Evolutionary conservation across 2,329 filamentous ascomycete species (phyloP), one percentile per base, ranked within the genome.

Genomic region (Dryadomyces quercus-mongolicae): DNA sequence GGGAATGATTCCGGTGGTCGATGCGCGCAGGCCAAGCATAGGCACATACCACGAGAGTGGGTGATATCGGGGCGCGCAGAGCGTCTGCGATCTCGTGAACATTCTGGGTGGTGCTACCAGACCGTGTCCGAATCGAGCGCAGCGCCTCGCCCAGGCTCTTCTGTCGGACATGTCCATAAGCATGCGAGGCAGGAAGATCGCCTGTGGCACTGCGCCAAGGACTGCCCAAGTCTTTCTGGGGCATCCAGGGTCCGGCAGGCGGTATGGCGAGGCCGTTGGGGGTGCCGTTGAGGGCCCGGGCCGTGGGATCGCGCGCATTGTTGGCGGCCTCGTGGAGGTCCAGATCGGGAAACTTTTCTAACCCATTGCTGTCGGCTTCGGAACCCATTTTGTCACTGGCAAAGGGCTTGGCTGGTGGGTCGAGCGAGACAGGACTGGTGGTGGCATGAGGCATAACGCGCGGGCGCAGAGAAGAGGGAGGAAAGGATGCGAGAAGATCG

Each of bases 71-170:
- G 43, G 91, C 92, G 65, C 85, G 88, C 57, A 98, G 77, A 52
- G 91, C 90, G 68, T 93, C 88, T 47, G 90, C 91, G 63, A 98
- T 82, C 69, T 97, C 92, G 57, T 94, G 88, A 54, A 90, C 91
- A 70, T 95, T 95, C 66, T 92, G 88, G 71, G 84, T 91, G 62
- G 96, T 84, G 67, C 91, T 97, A 52, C 81, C 88, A 63, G 85
- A 88, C 62, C 90, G 79, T 42, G 80, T 84, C 60, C 89, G 78
- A 62, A 96, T 92, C 3, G 82, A 90, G 62, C 81, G 82, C 60
- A 96, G 80, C n/a, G 92, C 89, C 68, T 95, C 89, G 63, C 82
- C 84, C 61, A 96, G 79, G 69, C 90, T 95, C 76, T 92, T 94
- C 66, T 93, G 88, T 60, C 86, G 76, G 18, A 73, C 74, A 64